A percentile compares a stretch with the other conserved stretches of the same genome.
Evolutionary conservation across 2,329 filamentous ascomycete species (phyloP).

Genomic region (Xylaria sp.): DNA sequence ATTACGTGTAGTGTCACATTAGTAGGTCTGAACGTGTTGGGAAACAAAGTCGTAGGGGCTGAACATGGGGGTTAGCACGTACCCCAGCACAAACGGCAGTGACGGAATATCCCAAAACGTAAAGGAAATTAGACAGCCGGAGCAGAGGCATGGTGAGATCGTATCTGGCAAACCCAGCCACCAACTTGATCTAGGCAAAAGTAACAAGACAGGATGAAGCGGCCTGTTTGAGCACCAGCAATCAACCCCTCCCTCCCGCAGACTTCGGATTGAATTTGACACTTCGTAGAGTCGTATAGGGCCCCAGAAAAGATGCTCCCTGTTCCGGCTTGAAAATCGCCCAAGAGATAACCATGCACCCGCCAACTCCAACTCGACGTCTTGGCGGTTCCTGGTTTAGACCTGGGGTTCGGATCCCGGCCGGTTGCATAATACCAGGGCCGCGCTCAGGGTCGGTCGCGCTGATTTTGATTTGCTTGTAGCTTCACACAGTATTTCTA

Average conservation of each 20-base stretch:
- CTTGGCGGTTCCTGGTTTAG: too few relatives aligned
- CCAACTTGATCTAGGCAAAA: too few relatives aligned
- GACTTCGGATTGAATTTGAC: neutral
- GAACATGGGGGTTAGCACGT: neutral
- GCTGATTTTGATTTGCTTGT: too few relatives aligned
- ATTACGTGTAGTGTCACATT: neutral
- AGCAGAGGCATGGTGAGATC: neutral
- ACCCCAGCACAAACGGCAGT: neutral
- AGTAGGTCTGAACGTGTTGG: neutral
- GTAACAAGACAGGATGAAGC: too few relatives aligned
- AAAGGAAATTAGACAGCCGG: neutral
- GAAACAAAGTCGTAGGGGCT: neutral
- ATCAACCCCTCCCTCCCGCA: neutral
- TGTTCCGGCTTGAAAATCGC: conserved; percentile 12
- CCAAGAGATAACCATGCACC: neutral
- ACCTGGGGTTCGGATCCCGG: too few relatives aligned
- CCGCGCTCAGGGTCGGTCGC: too few relatives aligned
- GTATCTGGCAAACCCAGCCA: too few relatives aligned
- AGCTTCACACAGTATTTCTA: too few relatives aligned
- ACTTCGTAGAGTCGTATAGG: neutral
- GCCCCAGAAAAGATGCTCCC: neutral
- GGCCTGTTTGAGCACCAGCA: neutral
- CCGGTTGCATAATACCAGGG: too few relatives aligned
- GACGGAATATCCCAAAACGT: neutral
- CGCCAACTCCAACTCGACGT: neutral